These are phyloP conservation scores for Eruca vesicaria DNA, from an alignment of 441 rosid genomes.

Conservation along the genomic window DNA sequence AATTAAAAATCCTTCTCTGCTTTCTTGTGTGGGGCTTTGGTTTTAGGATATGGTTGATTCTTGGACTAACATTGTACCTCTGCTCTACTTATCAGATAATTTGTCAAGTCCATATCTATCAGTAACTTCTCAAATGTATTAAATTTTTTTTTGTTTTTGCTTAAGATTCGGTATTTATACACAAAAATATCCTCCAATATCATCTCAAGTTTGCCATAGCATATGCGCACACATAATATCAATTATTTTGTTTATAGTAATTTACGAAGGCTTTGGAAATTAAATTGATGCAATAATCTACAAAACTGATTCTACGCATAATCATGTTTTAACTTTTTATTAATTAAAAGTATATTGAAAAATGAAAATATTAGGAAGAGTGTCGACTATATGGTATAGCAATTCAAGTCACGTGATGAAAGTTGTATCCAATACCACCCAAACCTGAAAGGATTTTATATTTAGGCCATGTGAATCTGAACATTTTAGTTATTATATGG, in stretches of 20 bases:
- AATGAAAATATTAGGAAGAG: background rate
- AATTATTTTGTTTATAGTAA: background rate
- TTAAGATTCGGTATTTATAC: too few species aligned
- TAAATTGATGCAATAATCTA: background rate
- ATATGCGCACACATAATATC: background rate
- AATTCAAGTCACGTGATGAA: conserved; percentile 30
- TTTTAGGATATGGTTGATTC: conserved; percentile 34
- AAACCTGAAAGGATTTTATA: conserved; percentile 20
- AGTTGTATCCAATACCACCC: conserved; percentile 20
- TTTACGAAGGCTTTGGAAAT: background rate
- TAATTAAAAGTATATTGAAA: background rate
- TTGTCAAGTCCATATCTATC: conserved; percentile 18
- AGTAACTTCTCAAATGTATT: background rate
- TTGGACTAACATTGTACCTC: conserved; percentile 31
- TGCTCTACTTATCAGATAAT: conserved; percentile 4
- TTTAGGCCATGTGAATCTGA: conserved; percentile 27
- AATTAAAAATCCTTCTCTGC: conserved; percentile 19
- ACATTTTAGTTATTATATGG: conserved; percentile 1
- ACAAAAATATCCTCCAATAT: background rate
- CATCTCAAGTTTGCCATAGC: background rate
- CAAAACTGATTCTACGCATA: background rate
- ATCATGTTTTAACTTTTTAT: background rate
- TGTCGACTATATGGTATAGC: conserved; percentile 12
- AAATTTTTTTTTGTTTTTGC: too few species aligned
- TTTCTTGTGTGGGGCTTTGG: conserved; percentile 25